Conservation (phyloP, 495 filamentous ascomycete genomes). For the Acidomyces sp. region DNA sequence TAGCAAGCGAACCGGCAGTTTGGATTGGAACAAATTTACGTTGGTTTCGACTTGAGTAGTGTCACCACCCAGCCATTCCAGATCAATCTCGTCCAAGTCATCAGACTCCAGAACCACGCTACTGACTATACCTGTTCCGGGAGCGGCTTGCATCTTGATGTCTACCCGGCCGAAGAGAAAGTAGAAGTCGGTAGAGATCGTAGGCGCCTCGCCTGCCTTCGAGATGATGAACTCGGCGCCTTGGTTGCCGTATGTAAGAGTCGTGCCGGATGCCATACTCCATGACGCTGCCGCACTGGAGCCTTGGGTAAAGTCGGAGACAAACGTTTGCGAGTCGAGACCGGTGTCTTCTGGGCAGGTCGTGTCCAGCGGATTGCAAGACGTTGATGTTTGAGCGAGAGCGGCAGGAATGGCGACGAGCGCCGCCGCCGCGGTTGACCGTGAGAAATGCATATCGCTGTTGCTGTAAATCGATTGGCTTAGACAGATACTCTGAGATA, state of each 20-base stretch:
- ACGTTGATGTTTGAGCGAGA: conserved; percentile 49
- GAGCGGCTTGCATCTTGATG: conserved; percentile 58
- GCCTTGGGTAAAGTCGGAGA: conserved; percentile 53
- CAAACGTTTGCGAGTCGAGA: conserved; percentile 41
- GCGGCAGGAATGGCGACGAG: conserved; percentile 19
- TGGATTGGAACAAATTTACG: no score
- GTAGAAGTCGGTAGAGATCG: conserved; percentile 59
- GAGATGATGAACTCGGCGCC: conserved; percentile 60
- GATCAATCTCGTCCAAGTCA: conserved; percentile 81
- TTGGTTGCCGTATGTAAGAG: conserved; percentile 39
- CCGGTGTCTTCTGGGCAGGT: conserved; percentile 53
- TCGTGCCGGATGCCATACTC: conserved; percentile 43
- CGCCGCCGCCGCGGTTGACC: conserved; percentile 3
- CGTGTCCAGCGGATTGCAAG: conserved; percentile 53
- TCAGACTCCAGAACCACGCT: conserved; percentile 74
- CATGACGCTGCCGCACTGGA: conserved; percentile 41
- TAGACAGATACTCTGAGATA: no score
- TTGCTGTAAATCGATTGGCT: no score
- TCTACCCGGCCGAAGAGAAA: conserved; percentile 66
- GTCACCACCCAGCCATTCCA: conserved; percentile 59
- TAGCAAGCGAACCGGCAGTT: no score
- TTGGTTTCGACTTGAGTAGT: conserved; percentile 42
- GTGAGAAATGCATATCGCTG: conserved; percentile 20
- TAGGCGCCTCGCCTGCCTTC: conserved; percentile 60
- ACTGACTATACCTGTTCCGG: conserved; percentile 65